A percentile compares a stretch with the other conserved stretches of the same genome.
phyloP scores from a whole-genome alignment of 2,329 filamentous ascomycete species.

The Emmonsiellopsis sp. region DNA sequence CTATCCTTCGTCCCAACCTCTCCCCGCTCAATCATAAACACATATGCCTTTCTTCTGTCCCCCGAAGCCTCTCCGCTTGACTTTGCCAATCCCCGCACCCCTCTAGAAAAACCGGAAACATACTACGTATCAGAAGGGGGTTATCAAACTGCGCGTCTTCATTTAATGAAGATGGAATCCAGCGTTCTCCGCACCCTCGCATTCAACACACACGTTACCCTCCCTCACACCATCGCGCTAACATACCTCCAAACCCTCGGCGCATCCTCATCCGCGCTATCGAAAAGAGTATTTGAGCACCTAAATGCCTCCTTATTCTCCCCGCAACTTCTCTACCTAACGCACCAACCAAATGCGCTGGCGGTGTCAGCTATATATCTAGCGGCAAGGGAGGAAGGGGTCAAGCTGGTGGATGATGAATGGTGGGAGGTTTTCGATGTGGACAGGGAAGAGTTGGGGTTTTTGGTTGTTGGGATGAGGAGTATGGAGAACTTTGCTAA shows the following conservation, averaged over 20 bases:
- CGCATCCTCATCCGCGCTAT: conserved; percentile 51
- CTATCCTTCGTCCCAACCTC: conserved; percentile 67
- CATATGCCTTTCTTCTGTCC: conserved; percentile 73
- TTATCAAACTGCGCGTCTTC: conserved; percentile 56
- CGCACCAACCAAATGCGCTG: conserved; percentile 78
- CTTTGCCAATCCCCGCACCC: conserved; percentile 26
- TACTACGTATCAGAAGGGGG: conserved; percentile 66
- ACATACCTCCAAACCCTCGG: conserved; percentile 90
- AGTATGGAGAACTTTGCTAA: conserved; percentile 65
- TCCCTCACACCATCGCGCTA: conserved; percentile 78
- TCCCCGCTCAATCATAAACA: conserved; percentile 71
- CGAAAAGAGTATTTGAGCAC: conserved; percentile 60
- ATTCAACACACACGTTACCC: conserved; percentile 75
- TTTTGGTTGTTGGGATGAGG: conserved; percentile 75
- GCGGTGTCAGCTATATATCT: conserved; percentile 86
- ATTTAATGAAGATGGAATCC: conserved; percentile 66
- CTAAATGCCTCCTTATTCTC: conserved; percentile 81
- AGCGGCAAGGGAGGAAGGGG: conserved; percentile 66
- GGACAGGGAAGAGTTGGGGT: conserved; percentile 87
- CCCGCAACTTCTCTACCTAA: conserved; percentile 82
- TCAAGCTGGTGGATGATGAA: conserved; percentile 70
- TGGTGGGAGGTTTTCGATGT: conserved; percentile 99
- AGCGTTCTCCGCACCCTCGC: conserved; percentile 65
- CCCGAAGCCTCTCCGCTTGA: conserved; percentile 45
- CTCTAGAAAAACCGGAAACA: conserved; percentile 30